Evolutionary conservation across 2,329 filamentous ascomycete species (phyloP), one percentile per base, ranked within the genome.

Genomic region (Chalara sp.): DNA sequence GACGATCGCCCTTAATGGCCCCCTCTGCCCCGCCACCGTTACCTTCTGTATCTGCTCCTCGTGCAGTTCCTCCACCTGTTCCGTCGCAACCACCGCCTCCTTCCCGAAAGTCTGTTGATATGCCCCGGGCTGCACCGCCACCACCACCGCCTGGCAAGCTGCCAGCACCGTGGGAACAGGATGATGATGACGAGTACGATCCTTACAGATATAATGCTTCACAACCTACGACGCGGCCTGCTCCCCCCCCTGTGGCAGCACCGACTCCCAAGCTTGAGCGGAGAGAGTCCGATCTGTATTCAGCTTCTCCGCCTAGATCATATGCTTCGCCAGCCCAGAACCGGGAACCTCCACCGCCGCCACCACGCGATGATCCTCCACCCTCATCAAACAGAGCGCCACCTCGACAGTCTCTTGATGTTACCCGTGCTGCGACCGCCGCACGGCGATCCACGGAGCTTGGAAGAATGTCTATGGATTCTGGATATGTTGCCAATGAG

Each of bases 401-500:
- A 61, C 76, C 68, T 32, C 76, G 82, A 46, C 78, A 80, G 63
- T 89, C 86, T 10, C 61, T 84, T 47, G 88, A 93, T 61, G 70
- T 84, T 10, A 72, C 76, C 35, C 76, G 85, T 53, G 69, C 68
- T 12, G 65, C 71, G 31, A 69, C 70, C 4, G 70, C 67, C 48
- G 64, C 71, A 30, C 77, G 83, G 49, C 71, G 77, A 52, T 68
- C 65, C 28, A 81, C 87, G 68, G 93, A 99, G 58, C 73, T 87
- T 50, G 69, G 78, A 39, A 81, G 92, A 44, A 84, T 88, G 66
- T 86, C 84, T 5, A 78, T 83, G 53, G 88, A 92, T 57, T 83
- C 85, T 43, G 88, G 89, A 1, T 95, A 84, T 63, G 92, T 97
- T 55, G 93, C 93, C 40, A 84, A 84, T 50, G 91, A 97, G 53